phyloP scores from a whole-genome alignment of 352 stramenopile genomes.

The Phytophthora tentaculata region DNA sequence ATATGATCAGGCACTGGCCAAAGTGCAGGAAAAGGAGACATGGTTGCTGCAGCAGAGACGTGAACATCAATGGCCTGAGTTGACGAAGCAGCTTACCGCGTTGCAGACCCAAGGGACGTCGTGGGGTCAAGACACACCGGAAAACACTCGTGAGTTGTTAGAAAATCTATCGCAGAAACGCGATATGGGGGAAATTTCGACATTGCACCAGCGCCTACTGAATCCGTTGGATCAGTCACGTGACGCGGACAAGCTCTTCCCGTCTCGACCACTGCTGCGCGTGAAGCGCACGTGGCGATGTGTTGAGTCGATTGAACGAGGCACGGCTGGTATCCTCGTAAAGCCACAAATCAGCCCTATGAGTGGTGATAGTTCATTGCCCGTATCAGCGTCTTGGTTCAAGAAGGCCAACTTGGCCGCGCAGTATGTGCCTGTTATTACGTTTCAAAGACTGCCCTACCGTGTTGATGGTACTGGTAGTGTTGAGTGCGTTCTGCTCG shows the following conservation, averaged over 20 bases:
- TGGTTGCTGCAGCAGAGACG: constrained; percentile 63
- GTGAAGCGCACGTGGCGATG: constrained; percentile 88
- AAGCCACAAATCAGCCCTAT: constrained; percentile 93
- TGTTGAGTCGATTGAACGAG: constrained; percentile 80
- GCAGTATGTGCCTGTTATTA: constrained; percentile 80
- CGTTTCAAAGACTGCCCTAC: constrained; percentile 68
- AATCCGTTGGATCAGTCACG: constrained; percentile 76
- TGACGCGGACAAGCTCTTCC: constrained; percentile 50
- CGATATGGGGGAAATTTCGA: constrained; percentile 63
- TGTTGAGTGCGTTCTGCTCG: constrained; percentile 63
- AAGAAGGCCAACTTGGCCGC: constrained; percentile 86
- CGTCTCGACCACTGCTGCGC: constrained; percentile 71
- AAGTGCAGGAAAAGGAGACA: constrained; percentile 59
- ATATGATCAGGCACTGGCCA: constrained; percentile 63
- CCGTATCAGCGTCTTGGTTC: constrained; percentile 80
- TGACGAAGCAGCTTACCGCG: constrained; percentile 50
- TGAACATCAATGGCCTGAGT: constrained; percentile 67
- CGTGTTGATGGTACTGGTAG: constrained; percentile 9
- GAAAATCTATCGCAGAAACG: constrained; percentile 34
- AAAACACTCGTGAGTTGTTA: constrained; percentile 29
- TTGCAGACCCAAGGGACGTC: constrained; percentile 25
- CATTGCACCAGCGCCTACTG: constrained; percentile 61
- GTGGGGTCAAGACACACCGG: constrained; percentile 9
- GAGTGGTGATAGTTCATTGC: constrained; percentile 88
- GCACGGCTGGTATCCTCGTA: constrained; percentile 83